Conservation (phyloP, 192 early-diverging fungal genomes). For the Backusella liffmaniae region DNA sequence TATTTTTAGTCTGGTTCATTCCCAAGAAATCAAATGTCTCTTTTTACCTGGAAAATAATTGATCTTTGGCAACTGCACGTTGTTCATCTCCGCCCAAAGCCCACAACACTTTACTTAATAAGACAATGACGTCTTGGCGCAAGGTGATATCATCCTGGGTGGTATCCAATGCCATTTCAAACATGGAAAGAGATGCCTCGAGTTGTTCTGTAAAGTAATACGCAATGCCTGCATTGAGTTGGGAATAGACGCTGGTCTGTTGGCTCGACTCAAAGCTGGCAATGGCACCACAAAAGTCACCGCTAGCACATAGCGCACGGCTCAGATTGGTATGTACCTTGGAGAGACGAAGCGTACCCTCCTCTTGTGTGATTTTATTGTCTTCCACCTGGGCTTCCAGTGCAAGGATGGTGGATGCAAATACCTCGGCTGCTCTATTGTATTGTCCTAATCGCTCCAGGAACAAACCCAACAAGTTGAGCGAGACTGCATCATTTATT, state of each 20-base stretch:
- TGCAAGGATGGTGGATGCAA: conserved; percentile 47
- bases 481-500: conserved; percentile 51
- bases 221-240: conserved; percentile 70
- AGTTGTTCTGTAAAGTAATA: conserved; percentile 71
- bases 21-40: too few relatives aligned
- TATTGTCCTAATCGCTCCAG: conserved; percentile 72
- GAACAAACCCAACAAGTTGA: conserved; percentile 74
- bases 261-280: conserved; percentile 43
- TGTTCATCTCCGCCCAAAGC: conserved; percentile 82
- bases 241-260: conserved; percentile 32
- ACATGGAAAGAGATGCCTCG: conserved; percentile 65
- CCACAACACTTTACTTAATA: conserved; percentile 88
- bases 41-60: conserved; percentile 68
- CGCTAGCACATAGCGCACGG: conserved; percentile 63
- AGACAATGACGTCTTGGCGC: conserved; percentile 65
- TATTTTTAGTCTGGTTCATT: too few relatives aligned
- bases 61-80: conserved; percentile 71
- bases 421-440: conserved; percentile 66
- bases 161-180: conserved; percentile 68
- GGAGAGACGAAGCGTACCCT: conserved; percentile 27
- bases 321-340: conserved; percentile 66
- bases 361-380: neutral
- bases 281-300: conserved; percentile 59
- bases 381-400: conserved; percentile 34
- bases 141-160: conserved; percentile 47